These are phyloP conservation scores for Sclerotiophoma versabilis DNA, from an alignment of 2,329 filamentous ascomycete genomes.

Conservation along the genomic window DNA sequence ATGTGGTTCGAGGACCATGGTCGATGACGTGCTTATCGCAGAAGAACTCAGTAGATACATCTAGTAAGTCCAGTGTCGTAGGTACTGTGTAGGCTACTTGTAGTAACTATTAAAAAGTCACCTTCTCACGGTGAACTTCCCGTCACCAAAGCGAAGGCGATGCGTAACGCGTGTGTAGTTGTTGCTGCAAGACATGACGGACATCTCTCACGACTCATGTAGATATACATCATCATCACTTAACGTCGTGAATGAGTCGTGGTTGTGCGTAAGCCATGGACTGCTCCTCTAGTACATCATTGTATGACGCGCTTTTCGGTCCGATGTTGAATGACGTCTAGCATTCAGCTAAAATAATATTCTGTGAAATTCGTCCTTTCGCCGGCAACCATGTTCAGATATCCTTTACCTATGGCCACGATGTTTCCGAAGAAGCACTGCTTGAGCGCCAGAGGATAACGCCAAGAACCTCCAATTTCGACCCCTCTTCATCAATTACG, in stretches of 20 bases:
- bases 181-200: too few species aligned
- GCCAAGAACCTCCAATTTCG: slow-evolving; percentile 9
- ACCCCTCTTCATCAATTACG: slow-evolving; percentile 6
- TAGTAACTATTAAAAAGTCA: neutral
- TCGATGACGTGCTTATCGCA: too few species aligned
- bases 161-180: too few species aligned
- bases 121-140: too few species aligned
- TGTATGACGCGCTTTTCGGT: neutral
- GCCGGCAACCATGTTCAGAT: neutral
- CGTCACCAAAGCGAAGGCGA: too few species aligned
- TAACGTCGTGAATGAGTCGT: neutral
- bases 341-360: neutral
- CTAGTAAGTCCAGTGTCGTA: neutral
- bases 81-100: neutral
- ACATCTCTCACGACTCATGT: too few species aligned
- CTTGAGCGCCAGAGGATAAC: neutral
- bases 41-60: neutral
- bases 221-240: neutral
- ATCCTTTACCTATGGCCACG: neutral
- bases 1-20: neutral
- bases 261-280: neutral
- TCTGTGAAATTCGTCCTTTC: neutral
- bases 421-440: too few species aligned
- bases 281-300: neutral
- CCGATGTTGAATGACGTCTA: slow-evolving; percentile 7